phyloP scores from a whole-genome alignment of 805 yeast genomes.

The Kazachstania africana region DNA sequence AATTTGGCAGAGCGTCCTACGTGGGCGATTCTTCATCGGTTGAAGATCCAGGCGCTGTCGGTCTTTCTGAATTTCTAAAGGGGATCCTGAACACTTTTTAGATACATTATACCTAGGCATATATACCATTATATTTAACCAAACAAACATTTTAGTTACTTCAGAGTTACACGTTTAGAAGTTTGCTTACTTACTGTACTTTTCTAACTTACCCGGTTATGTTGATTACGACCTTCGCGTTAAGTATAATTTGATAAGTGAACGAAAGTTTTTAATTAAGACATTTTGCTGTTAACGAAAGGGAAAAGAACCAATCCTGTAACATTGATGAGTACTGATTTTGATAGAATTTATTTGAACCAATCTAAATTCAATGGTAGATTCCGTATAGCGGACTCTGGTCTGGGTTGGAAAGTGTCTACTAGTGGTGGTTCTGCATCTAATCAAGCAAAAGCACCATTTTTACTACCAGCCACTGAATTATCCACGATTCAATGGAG shows the following conservation, averaged over 20 bases:
- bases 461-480: constrained; percentile 78
- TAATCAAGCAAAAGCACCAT: constrained; percentile 53
- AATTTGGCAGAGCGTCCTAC: constrained; percentile 89
- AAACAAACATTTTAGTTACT: too few relatives aligned
- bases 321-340: constrained; percentile 50
- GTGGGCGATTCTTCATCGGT: constrained; percentile 61
- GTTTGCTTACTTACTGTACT: too few relatives aligned
- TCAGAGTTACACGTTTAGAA: too few relatives aligned
- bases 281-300: too few relatives aligned
- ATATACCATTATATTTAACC: too few relatives aligned
- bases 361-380: constrained; percentile 78
- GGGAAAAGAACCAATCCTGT: too few relatives aligned
- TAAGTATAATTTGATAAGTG: too few relatives aligned
- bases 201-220: too few relatives aligned
- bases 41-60: constrained; percentile 94
- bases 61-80: constrained; percentile 46
- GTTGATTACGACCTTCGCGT: too few relatives aligned
- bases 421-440: constrained; percentile 32
- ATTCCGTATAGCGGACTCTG: constrained; percentile 91
- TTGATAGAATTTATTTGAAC: constrained; percentile 81
- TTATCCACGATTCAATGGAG: constrained; percentile 78
- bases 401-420: constrained; percentile 88
- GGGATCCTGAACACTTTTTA: constrained; percentile 25
- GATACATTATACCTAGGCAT: too few relatives aligned
- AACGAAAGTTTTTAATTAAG: too few relatives aligned